These are phyloP conservation scores for Pyronema omphalodes DNA, from an alignment of 495 filamentous ascomycete genomes.

Conservation along the genomic window DNA sequence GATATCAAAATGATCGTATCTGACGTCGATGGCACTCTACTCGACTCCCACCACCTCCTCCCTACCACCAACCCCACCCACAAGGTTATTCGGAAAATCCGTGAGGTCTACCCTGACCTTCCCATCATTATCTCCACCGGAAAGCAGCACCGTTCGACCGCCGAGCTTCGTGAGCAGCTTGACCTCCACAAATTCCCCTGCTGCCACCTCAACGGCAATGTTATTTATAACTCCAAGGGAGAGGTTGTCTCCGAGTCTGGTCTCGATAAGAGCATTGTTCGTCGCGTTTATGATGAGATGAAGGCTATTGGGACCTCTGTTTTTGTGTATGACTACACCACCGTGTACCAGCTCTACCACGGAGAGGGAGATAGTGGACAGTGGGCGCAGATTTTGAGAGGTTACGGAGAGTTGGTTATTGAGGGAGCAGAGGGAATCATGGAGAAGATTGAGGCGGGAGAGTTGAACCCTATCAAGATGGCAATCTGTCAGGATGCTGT, in stretches of 20 bases:
- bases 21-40: conserved; percentile 6
- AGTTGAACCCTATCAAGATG: conserved; percentile 5
- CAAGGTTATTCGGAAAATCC: neutral
- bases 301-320: neutral
- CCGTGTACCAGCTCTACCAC: conserved; percentile 1
- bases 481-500: conserved; percentile 2
- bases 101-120: neutral
- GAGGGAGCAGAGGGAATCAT: neutral
- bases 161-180: conserved; percentile 3
- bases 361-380: neutral
- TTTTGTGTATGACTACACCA: conserved; percentile 5
- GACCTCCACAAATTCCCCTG: neutral
- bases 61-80: conserved; percentile 3
- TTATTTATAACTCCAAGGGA: neutral
- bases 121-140: conserved; percentile 6
- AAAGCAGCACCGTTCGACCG: conserved; percentile 3
- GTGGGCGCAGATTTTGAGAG: conserved; percentile 4
- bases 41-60: conserved; percentile 1
- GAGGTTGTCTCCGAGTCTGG: neutral
- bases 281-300: neutral
- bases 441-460: neutral
- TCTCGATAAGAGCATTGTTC: neutral
- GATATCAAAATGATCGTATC: conserved; percentile 4
- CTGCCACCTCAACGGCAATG: conserved; percentile 6
- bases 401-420: conserved; percentile 1